Evolutionary conservation across 441 rosid genomes (phyloP), one percentile per base, ranked within the genome.

Genomic region (Iberis amara): DNA sequence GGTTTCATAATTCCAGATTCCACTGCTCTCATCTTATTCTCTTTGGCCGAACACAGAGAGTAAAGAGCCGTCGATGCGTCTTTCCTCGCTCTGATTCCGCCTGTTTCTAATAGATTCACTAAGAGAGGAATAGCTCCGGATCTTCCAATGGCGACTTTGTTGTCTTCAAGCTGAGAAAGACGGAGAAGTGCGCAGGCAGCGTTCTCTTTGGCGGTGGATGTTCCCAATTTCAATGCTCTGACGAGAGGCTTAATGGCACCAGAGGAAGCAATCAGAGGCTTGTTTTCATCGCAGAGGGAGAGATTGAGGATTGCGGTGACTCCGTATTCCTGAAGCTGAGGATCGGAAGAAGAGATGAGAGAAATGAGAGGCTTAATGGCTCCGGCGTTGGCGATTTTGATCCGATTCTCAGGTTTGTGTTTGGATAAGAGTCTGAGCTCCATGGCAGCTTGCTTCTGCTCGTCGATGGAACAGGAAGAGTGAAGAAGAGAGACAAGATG

Each of bases 201-300:
- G 84, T 91, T 91, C 66, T 91, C 98, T 40, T 75, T 87, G 4
- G 94, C 74, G 50, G 98, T 79, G 9, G 95, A 10, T 1, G 85
- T 85, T 11, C 96, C 96, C 11, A 75, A 61, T 60, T 61, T 80
- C 72, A 87, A 64, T 11, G 95, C 86, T 51, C 75, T 71, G 4
- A 79, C 95, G 0, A 91, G 76, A 12, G 96, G 95, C 78, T 74
- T 88, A 18, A 85, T 80, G 21, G 94, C 96, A 38, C 96, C 98
- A 0, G 95, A 76, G 2, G 78, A 71, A 35, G 87, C 82, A 8
- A 91, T 83, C 38, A 63, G 48, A 28, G 68, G 86, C 41, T 88
- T 91, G 68, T 91, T 91, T 72, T 91, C 96, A 35, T 91, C 98
- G 65, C 96, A 91, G 21, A 91, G 78, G 5, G 98, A 88, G 7